Conservation (phyloP, 768 basidiomycete species). For the Collybia sp. region DNA sequence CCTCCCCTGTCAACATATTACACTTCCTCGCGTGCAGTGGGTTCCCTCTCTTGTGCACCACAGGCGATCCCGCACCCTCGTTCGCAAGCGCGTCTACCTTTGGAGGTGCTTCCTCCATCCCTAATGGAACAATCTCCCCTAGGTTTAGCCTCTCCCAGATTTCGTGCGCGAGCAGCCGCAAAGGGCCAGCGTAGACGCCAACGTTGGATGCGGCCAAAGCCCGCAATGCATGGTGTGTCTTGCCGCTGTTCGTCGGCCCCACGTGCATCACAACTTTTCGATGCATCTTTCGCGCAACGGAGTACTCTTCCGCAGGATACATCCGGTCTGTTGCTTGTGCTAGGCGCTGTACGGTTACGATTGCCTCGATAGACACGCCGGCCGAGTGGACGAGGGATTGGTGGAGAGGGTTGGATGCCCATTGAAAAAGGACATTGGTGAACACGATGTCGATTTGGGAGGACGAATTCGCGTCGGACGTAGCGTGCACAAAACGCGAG, state of each 20-base stretch:
- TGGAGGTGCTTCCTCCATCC: conserved; percentile 37
- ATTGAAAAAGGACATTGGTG: conserved; percentile 50
- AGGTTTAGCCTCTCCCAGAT: conserved; percentile 89
- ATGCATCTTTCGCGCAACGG: conserved; percentile 49
- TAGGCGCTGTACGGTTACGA: conserved; percentile 32
- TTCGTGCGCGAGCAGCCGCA: conserved; percentile 92
- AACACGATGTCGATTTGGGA: conserved; percentile 42
- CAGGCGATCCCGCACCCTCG: conserved; percentile 15
- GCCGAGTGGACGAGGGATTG: conserved; percentile 13
- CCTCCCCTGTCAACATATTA: conserved; percentile 92
- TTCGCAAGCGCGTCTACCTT: conserved; percentile 24
- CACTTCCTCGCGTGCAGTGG: conserved; percentile 56
- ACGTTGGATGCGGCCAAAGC: conserved; percentile 71
- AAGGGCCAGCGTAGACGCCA: conserved; percentile 88
- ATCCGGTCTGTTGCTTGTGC: conserved; percentile 32
- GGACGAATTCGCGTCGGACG: conserved; percentile 17
- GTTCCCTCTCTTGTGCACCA: conserved; percentile 32
- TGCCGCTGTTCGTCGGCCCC: conserved; percentile 96
- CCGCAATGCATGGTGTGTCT: conserved; percentile 90
- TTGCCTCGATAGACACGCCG: conserved; percentile 23
- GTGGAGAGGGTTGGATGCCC: conserved; percentile 38
- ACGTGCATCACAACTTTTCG: conserved; percentile 92
- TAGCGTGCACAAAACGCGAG: conserved; percentile 33
- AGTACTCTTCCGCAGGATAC: conserved; percentile 46
- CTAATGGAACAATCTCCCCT: conserved; percentile 81